Evolutionary conservation across 495 filamentous ascomycete genomes (phyloP), one percentile per base, ranked within the genome.

Genomic region (Penicillium steckii): DNA sequence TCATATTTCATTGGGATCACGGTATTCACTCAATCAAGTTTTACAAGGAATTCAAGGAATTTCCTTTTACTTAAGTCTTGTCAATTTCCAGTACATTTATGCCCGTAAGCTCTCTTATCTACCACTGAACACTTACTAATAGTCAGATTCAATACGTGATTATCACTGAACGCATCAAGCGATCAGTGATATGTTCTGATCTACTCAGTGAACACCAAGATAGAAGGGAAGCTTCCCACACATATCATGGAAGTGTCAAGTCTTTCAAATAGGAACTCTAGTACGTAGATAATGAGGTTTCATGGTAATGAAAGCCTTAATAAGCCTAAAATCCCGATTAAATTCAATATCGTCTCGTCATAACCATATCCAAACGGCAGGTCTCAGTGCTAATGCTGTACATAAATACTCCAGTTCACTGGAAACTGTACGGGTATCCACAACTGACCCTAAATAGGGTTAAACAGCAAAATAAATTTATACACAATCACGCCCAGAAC

Each of bases 261-360:
- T n/a, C n/a, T n/a, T n/a, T n/a, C n/a, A n/a, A n/a, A n/a, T n/a
- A n/a, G n/a, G n/a, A n/a, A n/a, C n/a, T n/a, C n/a, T n/a, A n/a
- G n/a, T n/a, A n/a, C n/a, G n/a, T n/a, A n/a, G n/a, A n/a, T n/a
- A n/a, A n/a, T n/a, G n/a, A n/a, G 6, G 8, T 7, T n/a, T 37
- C 35, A 8, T 6, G 15, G 7, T 13, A 40, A 6, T 5, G 35
- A 8, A 40, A 5, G 35, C 18, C 12, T 6, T 17, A 13, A 9
- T 17, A 9, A 8, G 35, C 29, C n/a, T 17, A 48, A 3, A 22
- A 32, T 43, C 37, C 22, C 15, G 4, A 26, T 32, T 32, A 33
- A n/a, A 24, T 50, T 50, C 9, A 33, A 50, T 2, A 19, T 51
- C 41, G 22, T 44, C 40, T 22, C 48, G 17, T 51, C 48, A 43